phyloP scores from a whole-genome alignment of 352 stramenopile genomes.

The Pythium rishiriense region DNA sequence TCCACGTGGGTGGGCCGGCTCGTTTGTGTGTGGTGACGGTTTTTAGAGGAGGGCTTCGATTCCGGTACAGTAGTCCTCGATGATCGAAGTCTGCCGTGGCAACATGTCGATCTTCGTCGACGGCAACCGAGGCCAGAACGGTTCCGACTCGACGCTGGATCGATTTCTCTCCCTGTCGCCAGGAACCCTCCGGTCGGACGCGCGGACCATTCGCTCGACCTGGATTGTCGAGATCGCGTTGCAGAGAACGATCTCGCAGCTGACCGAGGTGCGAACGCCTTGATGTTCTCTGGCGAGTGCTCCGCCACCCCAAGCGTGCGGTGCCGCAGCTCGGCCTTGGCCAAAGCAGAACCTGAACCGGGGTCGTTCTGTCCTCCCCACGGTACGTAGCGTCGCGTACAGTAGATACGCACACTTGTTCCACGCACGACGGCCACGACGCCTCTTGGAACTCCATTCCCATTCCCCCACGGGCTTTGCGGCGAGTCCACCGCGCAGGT shows the following conservation, averaged over 20 bases:
- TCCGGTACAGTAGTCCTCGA: background rate
- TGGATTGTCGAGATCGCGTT: background rate
- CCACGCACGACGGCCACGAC: background rate
- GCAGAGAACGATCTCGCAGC: background rate
- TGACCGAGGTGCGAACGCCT: background rate
- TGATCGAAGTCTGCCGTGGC: constrained; percentile 1
- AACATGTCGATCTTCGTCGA: background rate
- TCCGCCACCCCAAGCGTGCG: background rate
- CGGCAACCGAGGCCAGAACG: background rate
- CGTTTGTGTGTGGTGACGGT: constrained; percentile 1
- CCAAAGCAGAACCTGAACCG: background rate
- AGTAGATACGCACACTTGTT: background rate
- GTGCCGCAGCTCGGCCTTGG: background rate
- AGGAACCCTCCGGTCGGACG: background rate
- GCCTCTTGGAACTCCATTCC: background rate
- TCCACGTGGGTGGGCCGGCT: background rate
- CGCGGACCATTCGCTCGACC: background rate
- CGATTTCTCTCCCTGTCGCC: background rate
- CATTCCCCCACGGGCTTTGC: background rate
- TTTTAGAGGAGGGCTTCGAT: background rate
- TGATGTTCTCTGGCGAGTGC: constrained; percentile 1
- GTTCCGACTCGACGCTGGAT: background rate
- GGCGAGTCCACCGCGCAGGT: background rate
- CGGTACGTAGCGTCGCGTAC: background rate
- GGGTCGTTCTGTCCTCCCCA: background rate